A percentile compares a stretch with the other conserved stretches of the same genome.
Evolutionary conservation across 2,329 filamentous ascomycete species (phyloP).

Genomic region (Talaromyces sp.): DNA sequence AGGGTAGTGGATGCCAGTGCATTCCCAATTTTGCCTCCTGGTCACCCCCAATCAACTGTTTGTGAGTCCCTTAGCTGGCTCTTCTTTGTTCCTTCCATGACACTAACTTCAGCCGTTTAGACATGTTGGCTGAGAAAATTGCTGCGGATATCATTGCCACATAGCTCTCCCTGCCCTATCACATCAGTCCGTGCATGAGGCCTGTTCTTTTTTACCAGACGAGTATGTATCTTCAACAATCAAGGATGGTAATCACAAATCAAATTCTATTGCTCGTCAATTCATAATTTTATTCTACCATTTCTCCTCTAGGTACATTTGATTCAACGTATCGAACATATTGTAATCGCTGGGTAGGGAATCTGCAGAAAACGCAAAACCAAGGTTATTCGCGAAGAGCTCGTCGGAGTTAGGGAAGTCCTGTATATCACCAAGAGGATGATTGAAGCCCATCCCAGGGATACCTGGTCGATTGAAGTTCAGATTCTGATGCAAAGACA

Average conservation of each 20-base stretch:
- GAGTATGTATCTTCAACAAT: not conserved
- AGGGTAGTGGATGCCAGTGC: slow-evolving; percentile 43
- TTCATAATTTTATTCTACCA: slow-evolving; percentile 14
- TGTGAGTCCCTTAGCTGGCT: slow-evolving; percentile 31
- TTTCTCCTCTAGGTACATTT: slow-evolving; percentile 26
- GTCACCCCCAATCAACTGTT: slow-evolving; percentile 47
- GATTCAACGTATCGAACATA: slow-evolving; percentile 27
- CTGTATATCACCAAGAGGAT: not conserved
- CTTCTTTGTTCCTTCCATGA: not conserved
- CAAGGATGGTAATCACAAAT: not conserved
- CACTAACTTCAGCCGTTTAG: slow-evolving; percentile 21
- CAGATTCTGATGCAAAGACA: not conserved
- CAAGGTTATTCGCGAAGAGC: slow-evolving; percentile 21
- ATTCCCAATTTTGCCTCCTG: slow-evolving; percentile 43
- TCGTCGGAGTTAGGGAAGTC: slow-evolving; percentile 12
- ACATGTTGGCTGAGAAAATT: slow-evolving; percentile 50
- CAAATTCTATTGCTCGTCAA: not conserved
- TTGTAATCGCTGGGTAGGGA: slow-evolving; percentile 26
- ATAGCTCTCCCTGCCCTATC: not conserved
- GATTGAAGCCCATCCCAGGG: not conserved
- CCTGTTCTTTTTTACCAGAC: not conserved
- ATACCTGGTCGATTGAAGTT: slow-evolving; percentile 4
- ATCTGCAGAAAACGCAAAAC: slow-evolving; percentile 24
- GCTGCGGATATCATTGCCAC: slow-evolving; percentile 32
- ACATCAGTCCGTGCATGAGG: not conserved